These are phyloP conservation scores for Miamiensis avidus DNA, from an alignment of 169 alveolate species.

Conservation along the genomic window DNA sequence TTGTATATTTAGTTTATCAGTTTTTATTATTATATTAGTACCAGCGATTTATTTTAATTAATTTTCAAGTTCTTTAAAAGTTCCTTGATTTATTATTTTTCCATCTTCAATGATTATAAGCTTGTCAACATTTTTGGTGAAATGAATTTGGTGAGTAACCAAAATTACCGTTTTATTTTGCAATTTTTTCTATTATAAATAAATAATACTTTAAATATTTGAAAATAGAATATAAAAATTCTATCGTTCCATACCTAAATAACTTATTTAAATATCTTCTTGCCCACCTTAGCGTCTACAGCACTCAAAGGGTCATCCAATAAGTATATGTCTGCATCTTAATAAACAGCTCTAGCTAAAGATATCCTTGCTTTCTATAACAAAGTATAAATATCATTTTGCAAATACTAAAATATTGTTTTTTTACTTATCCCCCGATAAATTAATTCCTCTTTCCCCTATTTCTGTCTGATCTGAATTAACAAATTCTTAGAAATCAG, in stretches of 20 bases:
- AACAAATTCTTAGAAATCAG: conserved; percentile 67
- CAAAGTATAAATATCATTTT: conserved; percentile 59
- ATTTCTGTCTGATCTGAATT: conserved; percentile 73
- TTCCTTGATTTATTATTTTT: conserved; percentile 24
- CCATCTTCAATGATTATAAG: conserved; percentile 35
- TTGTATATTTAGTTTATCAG: no score
- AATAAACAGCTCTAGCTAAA: conserved; percentile 87
- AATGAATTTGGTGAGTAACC: conserved; percentile 39
- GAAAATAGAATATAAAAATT: no score
- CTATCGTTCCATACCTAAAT: conserved; percentile 25
- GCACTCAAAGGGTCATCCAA: conserved; percentile 85
- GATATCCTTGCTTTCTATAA: conserved; percentile 77
- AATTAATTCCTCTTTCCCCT: conserved; percentile 81
- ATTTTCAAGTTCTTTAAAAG: conserved; percentile 23
- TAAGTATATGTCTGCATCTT: conserved; percentile 67
- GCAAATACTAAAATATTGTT: conserved; percentile 74
- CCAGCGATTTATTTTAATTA: neutral
- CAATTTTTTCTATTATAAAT: neutral
- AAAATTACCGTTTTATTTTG: conserved; percentile 22
- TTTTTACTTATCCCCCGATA: conserved; percentile 71
- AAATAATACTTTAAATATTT: no score
- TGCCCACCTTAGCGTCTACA: conserved; percentile 77
- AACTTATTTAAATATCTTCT: conserved; percentile 52
- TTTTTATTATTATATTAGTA: no score
- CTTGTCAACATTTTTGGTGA: conserved; percentile 29